These are phyloP conservation scores for Solanum sejunctum DNA, from an alignment of 257 asterid genomes.

Conservation along the genomic window DNA sequence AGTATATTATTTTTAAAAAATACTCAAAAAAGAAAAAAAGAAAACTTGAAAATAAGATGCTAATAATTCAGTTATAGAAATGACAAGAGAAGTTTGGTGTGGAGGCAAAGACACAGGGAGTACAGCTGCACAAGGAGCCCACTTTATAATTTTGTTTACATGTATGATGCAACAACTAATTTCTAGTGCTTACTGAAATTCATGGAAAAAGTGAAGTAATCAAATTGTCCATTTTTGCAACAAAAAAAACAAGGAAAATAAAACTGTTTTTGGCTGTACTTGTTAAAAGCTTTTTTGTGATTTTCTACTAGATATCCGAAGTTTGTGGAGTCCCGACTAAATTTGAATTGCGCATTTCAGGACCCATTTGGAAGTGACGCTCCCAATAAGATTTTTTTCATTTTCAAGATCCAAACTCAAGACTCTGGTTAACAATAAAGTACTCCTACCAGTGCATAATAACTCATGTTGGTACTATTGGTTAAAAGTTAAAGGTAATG, in stretches of 20 bases:
- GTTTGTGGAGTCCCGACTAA: no score
- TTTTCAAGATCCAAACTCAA: no score
- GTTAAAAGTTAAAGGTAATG: not conserved
- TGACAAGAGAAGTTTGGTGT: slow-evolving; percentile 25
- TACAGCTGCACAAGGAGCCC: slow-evolving; percentile 35
- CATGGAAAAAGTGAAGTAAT: not conserved
- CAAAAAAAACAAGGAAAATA: not conserved
- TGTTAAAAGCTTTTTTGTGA: not conserved
- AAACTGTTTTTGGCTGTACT: not conserved
- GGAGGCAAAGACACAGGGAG: not conserved
- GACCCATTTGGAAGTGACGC: no score
- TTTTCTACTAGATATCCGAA: accelerated
- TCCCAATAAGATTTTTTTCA: no score
- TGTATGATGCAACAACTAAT: slow-evolving; percentile 6
- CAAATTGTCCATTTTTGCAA: not conserved
- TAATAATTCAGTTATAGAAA: slow-evolving; percentile 29
- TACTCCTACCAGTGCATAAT: no score
- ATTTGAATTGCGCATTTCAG: no score
- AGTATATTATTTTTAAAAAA: not conserved
- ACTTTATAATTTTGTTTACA: slow-evolving; percentile 5
- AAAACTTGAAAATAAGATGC: not conserved
- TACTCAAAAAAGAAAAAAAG: no score
- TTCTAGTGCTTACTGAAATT: not conserved
- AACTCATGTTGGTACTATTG: no score
- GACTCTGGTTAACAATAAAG: accelerated